Percentiles rank a stretch among this genome's conserved stretches.
Evolutionary conservation across 768 basidiomycete species (phyloP).

Genomic region (Russula griseocarnosa): DNA sequence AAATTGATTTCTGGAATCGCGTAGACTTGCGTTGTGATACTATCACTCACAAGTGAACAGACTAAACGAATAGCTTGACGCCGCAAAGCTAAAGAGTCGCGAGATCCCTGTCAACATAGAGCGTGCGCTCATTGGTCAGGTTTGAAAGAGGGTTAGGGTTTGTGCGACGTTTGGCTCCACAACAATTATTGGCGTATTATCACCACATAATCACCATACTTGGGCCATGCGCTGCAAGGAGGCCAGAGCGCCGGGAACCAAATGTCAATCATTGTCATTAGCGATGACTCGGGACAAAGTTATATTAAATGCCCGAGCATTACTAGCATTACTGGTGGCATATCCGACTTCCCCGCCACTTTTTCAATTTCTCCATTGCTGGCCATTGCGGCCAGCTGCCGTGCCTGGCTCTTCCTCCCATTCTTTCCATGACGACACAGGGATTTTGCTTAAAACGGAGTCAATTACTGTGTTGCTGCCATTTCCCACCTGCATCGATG

Average conservation of each 20-base stretch:
- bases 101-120: too few relatives aligned
- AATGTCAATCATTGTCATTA: too few relatives aligned
- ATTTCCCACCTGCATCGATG: background rate
- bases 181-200: too few relatives aligned
- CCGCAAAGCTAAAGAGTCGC: too few relatives aligned
- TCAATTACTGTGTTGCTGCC: background rate
- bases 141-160: too few relatives aligned
- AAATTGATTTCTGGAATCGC: too few relatives aligned
- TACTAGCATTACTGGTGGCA: background rate
- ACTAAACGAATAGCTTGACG: too few relatives aligned
- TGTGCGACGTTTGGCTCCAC: too few relatives aligned
- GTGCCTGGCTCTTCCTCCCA: background rate
- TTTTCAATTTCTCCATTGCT: background rate
- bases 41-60: too few relatives aligned
- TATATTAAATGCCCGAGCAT: background rate
- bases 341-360: background rate
- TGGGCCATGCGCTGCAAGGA: background rate
- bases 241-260: background rate
- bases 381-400: background rate
- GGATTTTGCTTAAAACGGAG: background rate
- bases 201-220: background rate
- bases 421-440: background rate
- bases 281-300: background rate
- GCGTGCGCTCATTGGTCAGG: too few relatives aligned
- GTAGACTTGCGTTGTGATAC: too few relatives aligned